Base-by-base conservation (phyloP, 257 asterid species). In the Rehmannia glutinosa region DNA sequence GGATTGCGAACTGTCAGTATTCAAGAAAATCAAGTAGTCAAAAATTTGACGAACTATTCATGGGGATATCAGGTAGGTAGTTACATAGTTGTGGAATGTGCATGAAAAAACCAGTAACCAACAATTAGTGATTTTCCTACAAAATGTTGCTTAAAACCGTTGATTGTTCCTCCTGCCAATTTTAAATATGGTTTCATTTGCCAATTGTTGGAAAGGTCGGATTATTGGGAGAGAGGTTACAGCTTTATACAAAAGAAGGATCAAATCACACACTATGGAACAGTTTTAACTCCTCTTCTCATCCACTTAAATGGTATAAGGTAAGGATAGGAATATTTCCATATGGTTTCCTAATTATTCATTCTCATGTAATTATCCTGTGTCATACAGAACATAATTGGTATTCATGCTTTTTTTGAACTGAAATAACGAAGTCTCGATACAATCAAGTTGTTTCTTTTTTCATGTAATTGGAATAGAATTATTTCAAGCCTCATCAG, bases 251-350 rank as follows among this genome's bases (percentile, higher is more conserved):
- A 53, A 75, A 47, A 13, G 80, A 82, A 74, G 85, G 82, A 73
- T 72, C 91, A 35, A 70, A 16, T 24, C 13, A 25, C 0, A 81
- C 38, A 65, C 43, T 70, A 45, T 92, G 98, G 98, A 76, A 51
- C 69, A 66, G 45, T 10, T 69, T 75, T 23, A 54, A 41, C 66
- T 66, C 81, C 15, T 72, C 84, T 32, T 55, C 84, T 55, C 86
- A 76, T 76, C 82, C 87, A 25, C 88, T 92, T 49, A 90, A 83
- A 66, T 92, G 98, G 98, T 92, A 87, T 49, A 90, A 89, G 96
- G 98, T 89, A 78, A 77, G 70, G 6, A 36, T 41, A 33, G 2
- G 49, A 30, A 28, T 58, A 25, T 20, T 32, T 21, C 38, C 42
- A 21, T 16, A 8, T 15, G 33, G n/a, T 46, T 41, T 43, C 62